Conservation (phyloP, 495 filamentous ascomycete genomes). For the Penicillium dipodomyicola region DNA sequence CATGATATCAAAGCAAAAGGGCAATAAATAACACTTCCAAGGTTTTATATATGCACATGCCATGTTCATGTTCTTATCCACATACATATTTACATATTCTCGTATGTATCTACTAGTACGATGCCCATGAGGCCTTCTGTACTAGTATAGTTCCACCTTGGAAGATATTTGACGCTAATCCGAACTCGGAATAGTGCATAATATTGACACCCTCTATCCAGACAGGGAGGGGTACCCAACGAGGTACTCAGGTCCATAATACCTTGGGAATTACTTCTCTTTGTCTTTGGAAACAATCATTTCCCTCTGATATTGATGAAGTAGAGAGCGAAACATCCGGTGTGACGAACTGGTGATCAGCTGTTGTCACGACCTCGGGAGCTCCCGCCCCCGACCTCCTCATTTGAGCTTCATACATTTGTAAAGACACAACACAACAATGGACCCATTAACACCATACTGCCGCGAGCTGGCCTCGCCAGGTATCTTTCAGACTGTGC, state of each 20-base stretch:
- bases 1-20: background rate
- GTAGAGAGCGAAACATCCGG: background rate
- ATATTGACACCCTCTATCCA: background rate
- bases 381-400: constrained; percentile 4
- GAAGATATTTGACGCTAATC: background rate
- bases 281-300: background rate
- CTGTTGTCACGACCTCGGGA: background rate
- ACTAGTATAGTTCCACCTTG: background rate
- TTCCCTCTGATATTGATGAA: background rate
- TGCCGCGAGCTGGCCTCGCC: constrained; percentile 46
- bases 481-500: constrained; percentile 57
- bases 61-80: background rate
- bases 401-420: constrained; percentile 23
- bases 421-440: constrained; percentile 12
- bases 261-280: background rate
- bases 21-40: background rate
- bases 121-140: background rate
- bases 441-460: constrained; percentile 31
- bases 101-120: too few species aligned
- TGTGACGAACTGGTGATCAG: background rate
- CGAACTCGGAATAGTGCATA: background rate
- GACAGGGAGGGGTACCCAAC: background rate
- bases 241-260: background rate
- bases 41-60: background rate
- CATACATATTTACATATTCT: too few species aligned